phyloP scores from a whole-genome alignment of 2,329 filamentous ascomycete species.

The Periconia digitata region DNA sequence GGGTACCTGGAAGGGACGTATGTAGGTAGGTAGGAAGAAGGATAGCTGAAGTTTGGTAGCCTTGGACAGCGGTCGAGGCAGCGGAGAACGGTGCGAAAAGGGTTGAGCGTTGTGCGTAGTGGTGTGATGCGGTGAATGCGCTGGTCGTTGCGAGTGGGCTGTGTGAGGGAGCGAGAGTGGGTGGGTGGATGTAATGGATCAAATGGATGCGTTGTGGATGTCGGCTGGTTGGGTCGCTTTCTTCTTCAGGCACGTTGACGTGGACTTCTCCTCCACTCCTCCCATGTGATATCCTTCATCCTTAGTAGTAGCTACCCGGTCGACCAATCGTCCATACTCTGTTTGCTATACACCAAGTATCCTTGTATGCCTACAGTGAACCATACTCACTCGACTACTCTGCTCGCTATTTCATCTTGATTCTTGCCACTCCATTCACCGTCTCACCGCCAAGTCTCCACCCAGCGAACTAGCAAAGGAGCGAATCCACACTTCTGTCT shows the following conservation, averaged over 20 bases:
- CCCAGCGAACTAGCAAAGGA: not conserved
- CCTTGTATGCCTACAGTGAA: not conserved
- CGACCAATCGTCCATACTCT: not conserved
- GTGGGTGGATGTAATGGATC: too few species aligned
- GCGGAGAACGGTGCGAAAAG: not conserved
- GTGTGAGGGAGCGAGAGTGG: too few species aligned
- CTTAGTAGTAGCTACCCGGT: not conserved
- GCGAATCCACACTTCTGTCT: not conserved
- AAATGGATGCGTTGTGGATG: conserved; percentile 18
- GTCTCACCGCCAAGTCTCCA: not conserved
- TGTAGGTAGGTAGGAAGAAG: too few species aligned
- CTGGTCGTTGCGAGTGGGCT: not conserved
- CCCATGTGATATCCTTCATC: not conserved
- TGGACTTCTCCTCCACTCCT: not conserved
- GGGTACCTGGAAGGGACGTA: too few species aligned
- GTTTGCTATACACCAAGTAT: too few species aligned
- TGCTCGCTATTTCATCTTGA: not conserved
- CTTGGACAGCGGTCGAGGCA: not conserved
- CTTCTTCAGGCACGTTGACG: not conserved
- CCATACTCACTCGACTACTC: not conserved
- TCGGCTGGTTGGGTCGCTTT: conserved; percentile 1
- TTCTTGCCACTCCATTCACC: not conserved
- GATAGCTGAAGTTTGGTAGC: too few species aligned
- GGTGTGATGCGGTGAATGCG: not conserved
- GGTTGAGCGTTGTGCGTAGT: not conserved